Evolutionary conservation across 2,329 filamentous ascomycete genomes (phyloP).

Genomic region (Didymella keratinophila): DNA sequence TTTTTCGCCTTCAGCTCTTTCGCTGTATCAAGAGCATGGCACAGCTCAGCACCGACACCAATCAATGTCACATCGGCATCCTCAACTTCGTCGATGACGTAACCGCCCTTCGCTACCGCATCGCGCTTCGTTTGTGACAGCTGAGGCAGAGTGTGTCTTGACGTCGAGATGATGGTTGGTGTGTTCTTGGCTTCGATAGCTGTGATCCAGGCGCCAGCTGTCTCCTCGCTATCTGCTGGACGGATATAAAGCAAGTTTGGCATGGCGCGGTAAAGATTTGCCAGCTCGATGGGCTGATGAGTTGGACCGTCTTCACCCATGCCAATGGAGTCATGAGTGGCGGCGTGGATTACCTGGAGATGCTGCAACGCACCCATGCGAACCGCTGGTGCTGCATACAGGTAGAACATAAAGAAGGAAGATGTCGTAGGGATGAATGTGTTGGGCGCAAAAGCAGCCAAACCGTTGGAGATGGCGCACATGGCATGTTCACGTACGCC

Average conservation of each 20-base stretch:
- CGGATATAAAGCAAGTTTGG: conserved; percentile 69
- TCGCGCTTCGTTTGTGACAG: conserved; percentile 52
- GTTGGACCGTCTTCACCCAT: conserved; percentile 69
- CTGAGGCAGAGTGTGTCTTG: conserved; percentile 56
- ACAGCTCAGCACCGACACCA: conserved; percentile 60
- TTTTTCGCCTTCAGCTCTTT: conserved; percentile 50
- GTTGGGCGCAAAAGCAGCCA: conserved; percentile 62
- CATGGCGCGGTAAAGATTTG: conserved; percentile 67
- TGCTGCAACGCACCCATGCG: conserved; percentile 67
- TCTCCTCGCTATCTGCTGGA: conserved; percentile 66
- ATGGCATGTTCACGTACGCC: conserved; percentile 51
- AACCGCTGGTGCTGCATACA: conserved; percentile 65
- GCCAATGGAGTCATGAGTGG: conserved; percentile 65
- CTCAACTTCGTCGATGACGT: conserved; percentile 55
- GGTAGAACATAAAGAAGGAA: conserved; percentile 71
- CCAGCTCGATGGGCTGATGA: conserved; percentile 68
- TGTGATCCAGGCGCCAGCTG: conserved; percentile 61
- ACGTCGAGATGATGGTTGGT: conserved; percentile 60
- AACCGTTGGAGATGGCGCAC: conserved; percentile 58
- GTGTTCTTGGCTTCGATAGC: conserved; percentile 56
- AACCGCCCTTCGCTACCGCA: conserved; percentile 56
- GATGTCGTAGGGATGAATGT: conserved; percentile 58
- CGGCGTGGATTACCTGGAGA: conserved; percentile 66
- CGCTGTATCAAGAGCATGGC: conserved; percentile 56
- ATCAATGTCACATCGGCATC: conserved; percentile 60